Conservation (phyloP, 2,329 filamentous ascomycete species). For the Botrytis porri region DNA sequence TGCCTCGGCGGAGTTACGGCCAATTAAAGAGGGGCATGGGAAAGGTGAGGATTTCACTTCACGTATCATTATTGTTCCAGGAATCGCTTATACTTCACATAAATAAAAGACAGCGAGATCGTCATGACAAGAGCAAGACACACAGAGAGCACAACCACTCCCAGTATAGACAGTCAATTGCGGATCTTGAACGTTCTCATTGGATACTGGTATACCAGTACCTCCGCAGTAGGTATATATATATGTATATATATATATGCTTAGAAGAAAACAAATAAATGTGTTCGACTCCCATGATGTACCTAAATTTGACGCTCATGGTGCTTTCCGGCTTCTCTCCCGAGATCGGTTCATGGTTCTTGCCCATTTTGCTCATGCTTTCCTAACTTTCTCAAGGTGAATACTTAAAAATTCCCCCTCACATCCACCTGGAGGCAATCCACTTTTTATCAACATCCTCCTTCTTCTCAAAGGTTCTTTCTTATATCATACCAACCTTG, state of each 20-base stretch:
- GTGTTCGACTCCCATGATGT: background rate
- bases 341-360: background rate
- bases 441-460: background rate
- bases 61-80: background rate
- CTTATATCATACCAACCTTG: background rate
- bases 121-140: background rate
- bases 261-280: background rate
- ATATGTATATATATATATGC: too few relatives aligned
- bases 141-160: background rate
- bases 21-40: background rate
- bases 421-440: background rate
- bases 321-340: background rate
- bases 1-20: background rate
- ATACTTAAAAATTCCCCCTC: background rate
- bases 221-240: too few relatives aligned
- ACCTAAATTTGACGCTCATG: background rate
- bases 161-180: background rate
- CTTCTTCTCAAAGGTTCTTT: conserved; percentile 6
- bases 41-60: background rate
- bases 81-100: background rate
- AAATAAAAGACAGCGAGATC: background rate
- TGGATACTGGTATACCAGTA: background rate
- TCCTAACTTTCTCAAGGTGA: background rate
- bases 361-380: conserved; percentile 2
- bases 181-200: background rate